These are phyloP conservation scores for Flaveria linearis DNA, from an alignment of 129 eudicot genomes.

Conservation along the genomic window DNA sequence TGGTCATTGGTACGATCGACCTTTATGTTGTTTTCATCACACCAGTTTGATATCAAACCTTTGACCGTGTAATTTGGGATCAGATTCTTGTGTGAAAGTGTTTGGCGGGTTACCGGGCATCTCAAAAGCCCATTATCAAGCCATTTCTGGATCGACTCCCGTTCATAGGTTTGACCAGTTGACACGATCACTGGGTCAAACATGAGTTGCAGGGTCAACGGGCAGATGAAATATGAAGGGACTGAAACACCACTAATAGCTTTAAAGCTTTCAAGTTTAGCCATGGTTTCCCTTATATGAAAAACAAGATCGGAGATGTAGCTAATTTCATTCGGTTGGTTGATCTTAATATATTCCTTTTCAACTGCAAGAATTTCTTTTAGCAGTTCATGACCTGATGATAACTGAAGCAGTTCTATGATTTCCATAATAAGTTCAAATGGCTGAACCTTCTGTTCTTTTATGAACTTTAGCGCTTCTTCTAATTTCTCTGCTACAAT, in stretches of 20 bases:
- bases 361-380: slow-evolving; percentile 76
- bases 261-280: slow-evolving; percentile 54
- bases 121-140: slow-evolving; percentile 58
- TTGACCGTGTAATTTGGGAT: slow-evolving; percentile 86
- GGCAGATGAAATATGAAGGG: slow-evolving; percentile 83
- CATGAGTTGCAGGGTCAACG: slow-evolving; percentile 84
- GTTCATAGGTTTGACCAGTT: slow-evolving; percentile 90
- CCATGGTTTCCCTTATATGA: slow-evolving; percentile 59
- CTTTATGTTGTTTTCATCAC: slow-evolving; percentile 57
- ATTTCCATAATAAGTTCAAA: slow-evolving; percentile 43
- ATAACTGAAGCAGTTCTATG: slow-evolving; percentile 49
- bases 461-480: slow-evolving; percentile 49
- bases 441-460: slow-evolving; percentile 44
- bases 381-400: slow-evolving; percentile 58
- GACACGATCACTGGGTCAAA: slow-evolving; percentile 92
- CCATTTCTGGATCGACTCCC: slow-evolving; percentile 78
- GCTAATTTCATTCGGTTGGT: slow-evolving; percentile 39
- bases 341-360: slow-evolving; percentile 48
- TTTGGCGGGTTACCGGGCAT: slow-evolving; percentile 74
- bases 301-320: slow-evolving; percentile 48
- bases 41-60: slow-evolving; percentile 81
- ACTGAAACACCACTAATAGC: slow-evolving; percentile 49
- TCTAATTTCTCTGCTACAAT: slow-evolving; percentile 50
- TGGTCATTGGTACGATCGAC: slow-evolving; percentile 29
- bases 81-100: slow-evolving; percentile 67